phyloP scores from a whole-genome alignment of 1,284 basidiomycete species.

The Ceratobasidium sp. region DNA sequence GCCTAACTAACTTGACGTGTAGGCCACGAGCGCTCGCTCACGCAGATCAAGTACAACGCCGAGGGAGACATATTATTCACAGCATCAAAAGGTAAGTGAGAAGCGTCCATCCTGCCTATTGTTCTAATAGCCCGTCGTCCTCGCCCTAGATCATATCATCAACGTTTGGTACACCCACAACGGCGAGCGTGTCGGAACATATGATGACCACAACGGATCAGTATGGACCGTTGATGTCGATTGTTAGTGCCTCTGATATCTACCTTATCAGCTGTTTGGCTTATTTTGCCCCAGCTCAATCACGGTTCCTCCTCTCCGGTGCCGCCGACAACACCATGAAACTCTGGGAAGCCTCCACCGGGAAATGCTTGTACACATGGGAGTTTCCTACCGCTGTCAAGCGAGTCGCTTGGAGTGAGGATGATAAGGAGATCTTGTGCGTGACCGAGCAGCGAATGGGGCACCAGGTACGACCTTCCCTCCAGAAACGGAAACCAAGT shows the following conservation, averaged over 20 bases:
- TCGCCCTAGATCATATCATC: conserved; percentile 76
- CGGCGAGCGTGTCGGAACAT: conserved; percentile 96
- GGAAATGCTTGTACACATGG: conserved; percentile 93
- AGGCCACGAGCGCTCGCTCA: conserved; percentile 98
- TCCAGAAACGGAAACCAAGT: conserved; percentile 32
- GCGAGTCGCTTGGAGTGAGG: conserved; percentile 90
- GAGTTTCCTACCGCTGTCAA: conserved; percentile 99
- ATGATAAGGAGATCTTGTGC: conserved; percentile 86
- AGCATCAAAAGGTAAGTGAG: conserved; percentile 74
- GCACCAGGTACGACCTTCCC: conserved; percentile 59
- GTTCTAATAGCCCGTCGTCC: not conserved
- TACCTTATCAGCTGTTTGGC: not conserved
- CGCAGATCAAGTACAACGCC: conserved; percentile 95
- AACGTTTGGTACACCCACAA: conserved; percentile 99
- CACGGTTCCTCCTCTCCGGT: conserved; percentile 88
- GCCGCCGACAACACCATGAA: conserved; percentile 84
- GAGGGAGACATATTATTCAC: conserved; percentile 98
- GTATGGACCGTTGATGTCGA: conserved; percentile 98
- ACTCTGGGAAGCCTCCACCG: conserved; percentile 90
- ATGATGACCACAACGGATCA: conserved; percentile 94
- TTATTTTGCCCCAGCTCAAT: conserved; percentile 67
- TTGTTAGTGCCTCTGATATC: conserved; percentile 67
- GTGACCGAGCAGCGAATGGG: conserved; percentile 99
- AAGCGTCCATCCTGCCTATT: not conserved
- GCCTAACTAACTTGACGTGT: conserved; percentile 39